Evolutionary conservation across 2,329 filamentous ascomycete genomes (phyloP), one percentile per base, ranked within the genome.

Genomic region (Aureobasidium subglaciale): DNA sequence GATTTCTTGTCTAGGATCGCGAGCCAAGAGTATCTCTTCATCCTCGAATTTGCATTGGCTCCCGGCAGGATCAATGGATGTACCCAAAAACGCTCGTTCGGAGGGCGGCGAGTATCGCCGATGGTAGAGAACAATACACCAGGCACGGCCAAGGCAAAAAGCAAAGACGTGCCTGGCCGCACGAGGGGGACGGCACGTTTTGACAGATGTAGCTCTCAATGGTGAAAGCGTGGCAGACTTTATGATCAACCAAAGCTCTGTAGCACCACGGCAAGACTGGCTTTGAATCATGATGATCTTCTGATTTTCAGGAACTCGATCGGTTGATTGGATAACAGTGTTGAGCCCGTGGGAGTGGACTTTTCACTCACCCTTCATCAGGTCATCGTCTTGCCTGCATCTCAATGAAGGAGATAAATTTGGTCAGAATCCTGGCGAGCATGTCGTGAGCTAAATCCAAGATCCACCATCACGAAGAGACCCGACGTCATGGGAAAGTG

Each of bases 201-300:
- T 50, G 46, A 50, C 22, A 50, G 46, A 50, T 50, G 22, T 38
- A 37, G 32, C 34, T 37, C n/a, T 16, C 5, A 50, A n/a, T 50
- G 46, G 46, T 9, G n/a, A 32, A n/a, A 24, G 30, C 18, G 43
- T 48, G 43, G 30, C 11, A 48, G 43, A 13, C 43, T 48, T 48
- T 22, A 48, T 11, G 18, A 24, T 48, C 43, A 34, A 48, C 43
- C 43, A 48, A 25, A 35, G 20, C 35, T 48, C 30, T 3, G n/a
- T n/a, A n/a, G n/a, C n/a, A n/a, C n/a, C n/a, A n/a, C n/a, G n/a
- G n/a, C n/a, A 15, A 22, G n/a, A 29, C 40, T 11, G 40, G 18
- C 24, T 27, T 43, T 10, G 9, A 18, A 22, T 29, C 9, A 29
- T n/a, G 2, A 22, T 25, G 43, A 35, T n/a, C n/a, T n/a, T n/a